Evolutionary conservation across 2,329 filamentous ascomycete species (phyloP), one percentile per base, ranked within the genome.

Genomic region (Colletotrichum navitas): DNA sequence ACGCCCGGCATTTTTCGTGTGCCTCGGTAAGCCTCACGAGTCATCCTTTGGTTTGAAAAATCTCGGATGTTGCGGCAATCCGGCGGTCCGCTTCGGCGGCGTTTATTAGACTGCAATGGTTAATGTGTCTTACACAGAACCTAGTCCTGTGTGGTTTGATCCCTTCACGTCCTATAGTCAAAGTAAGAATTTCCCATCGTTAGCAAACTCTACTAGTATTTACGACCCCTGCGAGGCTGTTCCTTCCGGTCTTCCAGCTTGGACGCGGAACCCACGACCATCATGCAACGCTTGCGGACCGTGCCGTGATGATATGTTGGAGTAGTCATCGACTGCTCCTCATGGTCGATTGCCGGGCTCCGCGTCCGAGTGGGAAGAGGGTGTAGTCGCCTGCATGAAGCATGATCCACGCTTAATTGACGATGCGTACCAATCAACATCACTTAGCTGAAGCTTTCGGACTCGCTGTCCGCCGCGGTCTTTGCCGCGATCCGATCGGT

Each of bases 371-470:
- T 47, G 36, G 47, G 61, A 32, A 43, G 55, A 21, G 54, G 59
- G 39, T 41, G 39, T 24, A 34, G 39, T 24, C 32, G 43, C 29
- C 54, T 34, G 59, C 45, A 34, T 29, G 41, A 69, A 71, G 45
- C 45, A 21, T 12, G 47, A 61, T 26, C 45, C 43, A 71, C 75
- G 63, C 60, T 68, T 74, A 74, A 26, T 29, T 73, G 76, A 76
- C 77, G 71, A 65, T 56, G 64, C 73, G 45, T 95, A 98, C 96
- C 96, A 99, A 82, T 99, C 95, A 81, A 99, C 94, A 82, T 99
- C 96, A 82, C 94, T 97, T 71, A 98, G 89, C 80, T 98, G 95
- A 72, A 99, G 86, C 82, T 97, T 97, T 78, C 96, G 90, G 70
- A 93, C 91, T 74, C 95, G 92, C 81, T 97, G 94, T 71, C 92